A percentile compares a stretch with the other conserved stretches of the same genome.
phyloP scores from a whole-genome alignment of 2,329 filamentous ascomycete genomes.

The Stagonosporopsis tanaceti region DNA sequence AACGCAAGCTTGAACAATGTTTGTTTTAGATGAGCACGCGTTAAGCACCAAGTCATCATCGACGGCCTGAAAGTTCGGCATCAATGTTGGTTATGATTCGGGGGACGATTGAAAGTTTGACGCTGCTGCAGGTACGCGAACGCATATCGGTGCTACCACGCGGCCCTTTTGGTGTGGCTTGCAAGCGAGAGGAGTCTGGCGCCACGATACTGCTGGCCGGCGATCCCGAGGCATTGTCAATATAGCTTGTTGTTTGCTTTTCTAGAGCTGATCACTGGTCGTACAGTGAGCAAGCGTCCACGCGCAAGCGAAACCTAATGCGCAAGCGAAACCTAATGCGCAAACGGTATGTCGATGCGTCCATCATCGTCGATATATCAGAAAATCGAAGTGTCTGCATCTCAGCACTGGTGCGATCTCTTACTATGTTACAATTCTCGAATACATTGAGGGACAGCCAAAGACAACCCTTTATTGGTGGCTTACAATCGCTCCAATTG shows the following conservation, averaged over 20 bases:
- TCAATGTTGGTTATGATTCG: background rate
- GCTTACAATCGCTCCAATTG: background rate
- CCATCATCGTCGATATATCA: background rate
- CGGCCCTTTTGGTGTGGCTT: conserved; percentile 35
- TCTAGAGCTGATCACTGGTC: conserved; percentile 2
- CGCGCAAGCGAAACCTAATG: background rate
- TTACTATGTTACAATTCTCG: background rate
- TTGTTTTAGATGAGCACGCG: background rate
- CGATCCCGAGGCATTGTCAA: conserved; percentile 31
- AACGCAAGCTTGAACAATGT: background rate
- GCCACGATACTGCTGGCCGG: conserved; percentile 39
- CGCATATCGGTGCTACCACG: conserved; percentile 21
- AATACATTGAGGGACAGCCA: background rate
- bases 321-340: background rate
- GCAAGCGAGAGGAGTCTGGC: conserved; percentile 32
- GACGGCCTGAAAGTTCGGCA: conserved; percentile 1
- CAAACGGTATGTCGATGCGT: conserved; percentile 6
- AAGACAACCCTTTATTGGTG: background rate
- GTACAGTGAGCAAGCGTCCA: background rate
- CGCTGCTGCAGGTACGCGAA: conserved; percentile 47
- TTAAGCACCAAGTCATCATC: conserved; percentile 5
- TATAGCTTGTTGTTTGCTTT: conserved; percentile 19
- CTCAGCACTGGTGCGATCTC: background rate
- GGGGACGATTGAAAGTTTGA: conserved; percentile 11
- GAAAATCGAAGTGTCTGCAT: conserved; percentile 1